Evolutionary conservation across 2,329 filamentous ascomycete species (phyloP), one percentile per base, ranked within the genome.

Genomic region (Myriangium duriaei): DNA sequence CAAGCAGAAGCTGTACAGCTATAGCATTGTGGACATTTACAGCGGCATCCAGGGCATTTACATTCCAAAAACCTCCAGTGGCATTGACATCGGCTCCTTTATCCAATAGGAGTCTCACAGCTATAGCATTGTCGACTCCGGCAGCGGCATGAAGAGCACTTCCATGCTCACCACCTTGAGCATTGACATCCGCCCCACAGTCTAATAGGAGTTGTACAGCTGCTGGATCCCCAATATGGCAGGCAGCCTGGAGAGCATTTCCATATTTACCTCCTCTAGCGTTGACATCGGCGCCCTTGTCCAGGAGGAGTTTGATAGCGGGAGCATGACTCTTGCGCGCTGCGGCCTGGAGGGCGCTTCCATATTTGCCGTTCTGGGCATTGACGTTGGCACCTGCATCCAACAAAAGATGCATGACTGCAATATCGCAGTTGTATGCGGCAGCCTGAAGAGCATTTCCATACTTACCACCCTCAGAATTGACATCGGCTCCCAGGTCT

Each of bases 21-120:
- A 40, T 24, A 16, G 28, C 16, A 19, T 45, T 38, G n/a, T 40
- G 42, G n/a, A 35, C 13, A 14, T 14, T 17, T 2, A 32, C 31
- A 5, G 57, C 56, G 12, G 45, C 45, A 12, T 50, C 48, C 6
- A 61, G 46, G 1, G 55, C 48, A 12, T 40, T 51, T 6, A 51
- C 49, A 31, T 49, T 45, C 32, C 40, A 43, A n/a, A 41, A 31
- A 4, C 42, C 41, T 5, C 45, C 49, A 12, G 29, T 40, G 14
- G 17, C 32, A 31, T 49, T 41, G 18, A 49, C 39, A 30, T 49
- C 41, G 12, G 47, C 51, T 13, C 15, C 7, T 14, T 17, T 3
- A 11, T 11, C 5, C 12, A 33, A 10, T 7, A 19, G 16, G 15
- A 18, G 6, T 4, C 11, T 17, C 6, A 18, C 15, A 18, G 4